phyloP scores from a whole-genome alignment of 2,329 filamentous ascomycete species.

The Stenocarpella maydis region DNA sequence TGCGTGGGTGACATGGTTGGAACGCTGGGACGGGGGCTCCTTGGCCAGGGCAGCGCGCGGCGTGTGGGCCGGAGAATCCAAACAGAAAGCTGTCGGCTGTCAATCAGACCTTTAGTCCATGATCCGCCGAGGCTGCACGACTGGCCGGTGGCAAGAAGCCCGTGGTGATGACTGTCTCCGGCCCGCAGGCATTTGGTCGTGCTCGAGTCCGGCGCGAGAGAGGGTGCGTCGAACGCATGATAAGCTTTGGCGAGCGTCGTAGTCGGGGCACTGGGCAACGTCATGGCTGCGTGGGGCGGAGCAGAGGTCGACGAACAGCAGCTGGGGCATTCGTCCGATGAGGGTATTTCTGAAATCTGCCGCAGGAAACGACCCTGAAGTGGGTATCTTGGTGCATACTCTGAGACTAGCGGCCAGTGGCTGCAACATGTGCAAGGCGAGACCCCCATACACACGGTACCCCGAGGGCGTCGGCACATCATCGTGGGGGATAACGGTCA shows the following conservation, averaged over 20 bases:
- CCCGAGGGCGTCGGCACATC: constrained; percentile 17
- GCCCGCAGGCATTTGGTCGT: not conserved
- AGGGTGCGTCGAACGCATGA: constrained; percentile 16
- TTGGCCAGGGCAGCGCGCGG: not conserved
- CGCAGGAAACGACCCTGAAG: constrained; percentile 27
- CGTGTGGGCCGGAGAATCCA: constrained; percentile 19
- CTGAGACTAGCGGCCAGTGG: constrained; percentile 28
- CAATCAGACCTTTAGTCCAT: not conserved
- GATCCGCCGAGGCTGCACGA: constrained; percentile 13
- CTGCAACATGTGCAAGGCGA: constrained; percentile 18
- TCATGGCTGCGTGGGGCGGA: constrained; percentile 21
- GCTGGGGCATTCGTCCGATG: constrained; percentile 9
- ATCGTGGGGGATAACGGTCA: not conserved
- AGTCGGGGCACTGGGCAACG: constrained; percentile 7
- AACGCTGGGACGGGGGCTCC: constrained; percentile 3
- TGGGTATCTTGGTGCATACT: constrained; percentile 26
- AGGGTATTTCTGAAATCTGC: constrained; percentile 19
- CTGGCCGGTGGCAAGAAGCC: not conserved
- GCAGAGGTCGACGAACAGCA: constrained; percentile 1
- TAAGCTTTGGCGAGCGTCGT: constrained; percentile 24
- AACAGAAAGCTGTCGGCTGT: not conserved
- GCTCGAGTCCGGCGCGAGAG: not conserved
- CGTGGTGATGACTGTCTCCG: not conserved
- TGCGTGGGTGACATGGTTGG: constrained; percentile 7
- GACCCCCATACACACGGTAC: not conserved